Base-by-base conservation (phyloP, 2,329 filamentous ascomycete species). In the Pseudomassariella vexata region DNA sequence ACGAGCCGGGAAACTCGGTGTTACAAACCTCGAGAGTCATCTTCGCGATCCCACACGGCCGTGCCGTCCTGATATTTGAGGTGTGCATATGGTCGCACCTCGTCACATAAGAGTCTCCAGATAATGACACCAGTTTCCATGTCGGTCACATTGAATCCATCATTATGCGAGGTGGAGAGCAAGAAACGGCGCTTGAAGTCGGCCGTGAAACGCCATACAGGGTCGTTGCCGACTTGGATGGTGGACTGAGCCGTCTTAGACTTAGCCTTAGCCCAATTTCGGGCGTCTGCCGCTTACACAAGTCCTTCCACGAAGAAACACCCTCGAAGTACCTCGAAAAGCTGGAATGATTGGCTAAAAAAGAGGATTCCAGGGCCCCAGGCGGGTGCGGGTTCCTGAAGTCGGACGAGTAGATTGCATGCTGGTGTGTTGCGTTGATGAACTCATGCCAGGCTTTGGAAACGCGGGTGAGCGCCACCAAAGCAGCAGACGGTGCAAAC, bases 51-150 rank as follows among this genome's bases (percentile, higher is more conserved):
- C 45, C 60, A 68, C 3, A 63, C 62, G 3, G 57, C 62, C 29
- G 56, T 61, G 9, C 63, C 64, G 44, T 65, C 57, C 35, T 66
- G 54, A 33, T 68, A 68, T 32, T 68, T 64, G 9, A 68, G 44
- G 45, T 67, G 65, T 2, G 64, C 65, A 34, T 59, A 65, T 5
- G 57, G 54, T 9, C 61, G 52, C 19, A 66, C 63, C 1, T 50
- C 48, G 9, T 56, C 37, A 15, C 41, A 34, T 9, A 49, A 45
- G 14, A 46, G 25, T 10, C 32, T 35, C 60, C 62, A 68, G 5
- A 68, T 44, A 11, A 57, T 44, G 4, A 39, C 36, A 9, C 62
- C 63, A 11, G 55, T 53, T 27, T 68, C 63, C 59, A 68, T 66
- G 39, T 65, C 61, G 5, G 58, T 64, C 24, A 68, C 63, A 31